phyloP scores from a whole-genome alignment of 108 stramenopile species.

The Bacterosira constricta region DNA sequence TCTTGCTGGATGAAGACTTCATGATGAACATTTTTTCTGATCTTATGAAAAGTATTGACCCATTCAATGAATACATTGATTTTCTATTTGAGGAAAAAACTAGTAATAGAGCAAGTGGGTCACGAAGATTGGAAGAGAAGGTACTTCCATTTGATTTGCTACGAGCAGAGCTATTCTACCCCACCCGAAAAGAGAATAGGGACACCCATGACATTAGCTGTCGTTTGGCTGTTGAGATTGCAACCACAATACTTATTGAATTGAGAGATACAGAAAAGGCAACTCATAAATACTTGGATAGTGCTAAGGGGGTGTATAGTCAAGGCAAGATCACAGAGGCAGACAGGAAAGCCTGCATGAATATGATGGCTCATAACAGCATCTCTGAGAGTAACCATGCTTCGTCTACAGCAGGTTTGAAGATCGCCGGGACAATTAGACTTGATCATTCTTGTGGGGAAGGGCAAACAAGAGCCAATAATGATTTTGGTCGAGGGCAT shows the following conservation, averaged over 20 bases:
- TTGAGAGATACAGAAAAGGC: neutral
- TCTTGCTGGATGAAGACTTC: neutral
- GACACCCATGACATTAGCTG: neutral
- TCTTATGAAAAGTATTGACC: neutral
- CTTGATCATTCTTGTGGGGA: too few relatives aligned
- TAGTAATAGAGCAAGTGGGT: neutral
- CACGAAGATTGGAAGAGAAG: neutral
- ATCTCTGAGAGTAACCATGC: too few relatives aligned
- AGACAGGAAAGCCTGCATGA: too few relatives aligned
- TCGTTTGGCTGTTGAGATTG: neutral
- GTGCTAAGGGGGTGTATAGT: too few relatives aligned
- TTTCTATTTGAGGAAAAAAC: conserved; percentile 2
- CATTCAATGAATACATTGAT: conserved; percentile 8
- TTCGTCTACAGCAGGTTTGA: too few relatives aligned
- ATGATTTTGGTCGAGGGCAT: too few relatives aligned
- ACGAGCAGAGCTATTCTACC: neutral
- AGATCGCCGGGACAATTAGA: too few relatives aligned
- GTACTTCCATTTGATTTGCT: neutral
- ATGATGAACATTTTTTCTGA: conserved; percentile 6
- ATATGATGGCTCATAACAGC: too few relatives aligned
- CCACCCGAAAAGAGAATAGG: neutral
- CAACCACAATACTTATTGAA: neutral
- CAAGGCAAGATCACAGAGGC: too few relatives aligned
- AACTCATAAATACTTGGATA: neutral
- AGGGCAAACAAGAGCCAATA: too few relatives aligned